A percentile compares a stretch with the other conserved stretches of the same genome.
phyloP scores from a whole-genome alignment of 1,139 yeast genomes.

The Yamadazyma epiphylla region DNA sequence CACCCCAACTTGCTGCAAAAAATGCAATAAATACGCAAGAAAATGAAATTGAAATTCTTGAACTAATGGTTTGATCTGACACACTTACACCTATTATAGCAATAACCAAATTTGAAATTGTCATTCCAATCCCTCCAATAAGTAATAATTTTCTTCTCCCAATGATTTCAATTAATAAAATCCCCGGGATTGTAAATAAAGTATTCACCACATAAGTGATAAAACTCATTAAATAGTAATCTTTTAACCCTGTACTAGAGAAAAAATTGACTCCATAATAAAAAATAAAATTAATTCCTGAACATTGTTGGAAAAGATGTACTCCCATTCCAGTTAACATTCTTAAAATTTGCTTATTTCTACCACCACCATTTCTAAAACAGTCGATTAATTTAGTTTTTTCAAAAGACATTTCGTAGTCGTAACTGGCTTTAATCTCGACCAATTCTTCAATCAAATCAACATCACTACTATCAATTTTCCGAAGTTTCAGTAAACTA shows the following conservation, averaged over 20 bases:
- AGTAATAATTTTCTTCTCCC: conserved; percentile 63
- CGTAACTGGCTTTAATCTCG: conserved; percentile 74
- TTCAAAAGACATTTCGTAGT: conserved; percentile 68
- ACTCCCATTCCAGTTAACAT: conserved; percentile 66
- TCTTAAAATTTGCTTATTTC: conserved; percentile 61
- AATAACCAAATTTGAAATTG: conserved; percentile 55
- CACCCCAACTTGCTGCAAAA: conserved; percentile 82
- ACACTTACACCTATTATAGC: conserved; percentile 64
- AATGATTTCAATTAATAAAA: conserved; percentile 59
- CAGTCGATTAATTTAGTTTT: conserved; percentile 54
- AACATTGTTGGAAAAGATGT: conserved; percentile 71
- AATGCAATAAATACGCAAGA: conserved; percentile 68
- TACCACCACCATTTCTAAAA: conserved; percentile 61
- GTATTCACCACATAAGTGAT: conserved; percentile 72
- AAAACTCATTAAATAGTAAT: conserved; percentile 64
- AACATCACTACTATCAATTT: conserved; percentile 50
- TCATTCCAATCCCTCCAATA: conserved; percentile 65
- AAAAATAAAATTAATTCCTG: conserved; percentile 76
- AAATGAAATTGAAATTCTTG: conserved; percentile 50
- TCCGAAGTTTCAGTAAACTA: conserved; percentile 37
- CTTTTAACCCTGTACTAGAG: conserved; percentile 53
- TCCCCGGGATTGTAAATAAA: conserved; percentile 66
- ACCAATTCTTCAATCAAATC: conserved; percentile 70
- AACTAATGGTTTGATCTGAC: conserved; percentile 29
- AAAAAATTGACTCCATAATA: conserved; percentile 78